A percentile compares a stretch with the other conserved stretches of the same genome.
Evolutionary conservation across 164 flowering plant genomes (phyloP).

Genomic region (Akebia trifoliata): DNA sequence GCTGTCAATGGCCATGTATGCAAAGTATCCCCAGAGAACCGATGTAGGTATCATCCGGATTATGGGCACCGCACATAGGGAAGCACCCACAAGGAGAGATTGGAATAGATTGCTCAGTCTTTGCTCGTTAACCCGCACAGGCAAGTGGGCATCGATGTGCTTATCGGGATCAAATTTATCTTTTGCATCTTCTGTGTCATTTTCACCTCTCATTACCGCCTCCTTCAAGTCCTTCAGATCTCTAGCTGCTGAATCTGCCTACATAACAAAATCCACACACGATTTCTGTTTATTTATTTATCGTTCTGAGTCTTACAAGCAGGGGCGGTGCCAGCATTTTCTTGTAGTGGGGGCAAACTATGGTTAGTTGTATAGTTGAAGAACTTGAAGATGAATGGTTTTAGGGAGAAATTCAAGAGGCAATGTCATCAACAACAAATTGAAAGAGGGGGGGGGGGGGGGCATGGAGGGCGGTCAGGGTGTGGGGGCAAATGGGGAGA

Average conservation of each 20-base stretch:
- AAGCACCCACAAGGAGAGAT: conserved; percentile 49
- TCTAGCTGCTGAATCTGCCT: conserved; percentile 27
- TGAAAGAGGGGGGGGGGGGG: no score
- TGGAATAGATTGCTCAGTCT: conserved; percentile 67
- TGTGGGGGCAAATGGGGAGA: no score
- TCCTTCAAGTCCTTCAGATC: conserved; percentile 50
- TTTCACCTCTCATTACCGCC: conserved; percentile 37
- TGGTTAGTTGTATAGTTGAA: no score
- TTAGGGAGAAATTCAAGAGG: no score
- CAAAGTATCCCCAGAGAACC: conserved; percentile 70
- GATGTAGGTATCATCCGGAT: conserved; percentile 57
- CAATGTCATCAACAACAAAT: no score
- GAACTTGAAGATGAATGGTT: no score
- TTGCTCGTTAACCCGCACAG: conserved; percentile 81
- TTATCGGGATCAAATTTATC: conserved; percentile 56
- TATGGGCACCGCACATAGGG: conserved; percentile 42
- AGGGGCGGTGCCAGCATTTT: no score
- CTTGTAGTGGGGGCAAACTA: no score
- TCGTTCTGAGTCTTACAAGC: no score
- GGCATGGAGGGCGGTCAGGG: no score
- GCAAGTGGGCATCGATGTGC: conserved; percentile 60
- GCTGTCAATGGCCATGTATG: conserved; percentile 82
- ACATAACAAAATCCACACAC: conserved; percentile 5
- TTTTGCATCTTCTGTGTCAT: conserved; percentile 19
- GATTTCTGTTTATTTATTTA: no score